Base-by-base conservation (phyloP, 2,329 filamentous ascomycete species). In the Fusarium anguioides region DNA sequence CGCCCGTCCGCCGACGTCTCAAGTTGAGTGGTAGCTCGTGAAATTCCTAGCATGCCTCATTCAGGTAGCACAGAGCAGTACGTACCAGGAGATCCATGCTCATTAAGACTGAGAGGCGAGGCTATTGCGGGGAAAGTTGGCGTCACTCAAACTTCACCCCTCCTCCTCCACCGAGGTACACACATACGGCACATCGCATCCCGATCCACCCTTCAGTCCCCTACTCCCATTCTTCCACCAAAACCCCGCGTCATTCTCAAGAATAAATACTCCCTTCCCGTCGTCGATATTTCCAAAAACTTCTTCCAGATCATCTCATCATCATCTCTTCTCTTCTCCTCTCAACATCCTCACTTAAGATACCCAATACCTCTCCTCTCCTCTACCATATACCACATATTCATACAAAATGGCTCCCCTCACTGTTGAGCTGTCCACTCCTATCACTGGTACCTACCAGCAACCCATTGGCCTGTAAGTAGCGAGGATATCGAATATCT, bases 351-450 rank as follows among this genome's bases (percentile, higher is more conserved):
- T 52, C 52, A 56, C 63, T 52, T 60, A 54, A 68, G 70, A 73
- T 72, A 73, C 72, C 70, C 62, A 54, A 50, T 51, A 60, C 56
- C 63, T 48, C 48, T 33, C 35, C 39, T 46, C 48, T 46, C 24
- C 37, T 42, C 37, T 36, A 44, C 33, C 46, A 60, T 58, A 56
- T 47, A 33, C 14, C 51, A 69, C 36, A 71, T 37, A 63, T 42
- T 42, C n/a, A 44, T 55, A 42, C 56, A 72, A 64, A 71, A 73
- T 74, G 54, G 60, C 60, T 68, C 73, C 58, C 63, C 74, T 89
- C 72, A 84, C 83, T 55, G 80, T 84, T 68, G 84, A 89, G 77
- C 84, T 93, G 74, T 87, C 89, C 81, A 92, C 90, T 72, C 90
- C 91, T 59, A 66, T 86, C 70, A 87, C 87, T 72, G 90, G 86